phyloP scores from a whole-genome alignment of 371 early-diverging fungal genomes.

The Mortierella sp. region DNA sequence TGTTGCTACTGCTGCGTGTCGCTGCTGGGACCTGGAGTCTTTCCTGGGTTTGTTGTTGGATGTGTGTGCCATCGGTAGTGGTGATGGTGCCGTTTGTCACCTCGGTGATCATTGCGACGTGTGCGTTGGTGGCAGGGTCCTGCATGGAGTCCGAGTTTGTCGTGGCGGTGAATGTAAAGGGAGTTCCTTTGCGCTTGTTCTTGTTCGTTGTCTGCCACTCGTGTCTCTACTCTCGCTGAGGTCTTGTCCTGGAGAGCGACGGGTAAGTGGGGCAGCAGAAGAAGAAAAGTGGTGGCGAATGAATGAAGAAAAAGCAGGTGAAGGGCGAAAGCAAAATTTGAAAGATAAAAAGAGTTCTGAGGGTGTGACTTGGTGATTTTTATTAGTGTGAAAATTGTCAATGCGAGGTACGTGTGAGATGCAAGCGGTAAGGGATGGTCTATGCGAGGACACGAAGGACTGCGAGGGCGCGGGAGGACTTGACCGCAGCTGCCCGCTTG shows the following conservation, averaged over 20 bases:
- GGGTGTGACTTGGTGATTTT: neutral
- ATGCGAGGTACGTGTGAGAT: neutral
- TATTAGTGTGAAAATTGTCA: neutral
- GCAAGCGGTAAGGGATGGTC: neutral
- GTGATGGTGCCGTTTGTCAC: conserved; percentile 1
- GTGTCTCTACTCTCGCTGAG: neutral
- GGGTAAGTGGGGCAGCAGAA: neutral
- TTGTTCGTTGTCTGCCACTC: neutral
- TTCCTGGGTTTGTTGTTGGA: neutral
- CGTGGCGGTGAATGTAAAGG: neutral
- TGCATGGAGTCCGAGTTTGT: neutral
- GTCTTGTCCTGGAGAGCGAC: neutral
- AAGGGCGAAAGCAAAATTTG: neutral
- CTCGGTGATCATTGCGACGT: neutral
- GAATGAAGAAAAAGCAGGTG: neutral
- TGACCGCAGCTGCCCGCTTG: conserved; percentile 45
- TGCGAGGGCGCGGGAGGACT: conserved; percentile 42
- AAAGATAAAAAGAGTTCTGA: neutral
- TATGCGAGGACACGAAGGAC: conserved; percentile 47
- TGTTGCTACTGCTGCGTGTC: neutral
- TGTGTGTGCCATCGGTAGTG: neutral
- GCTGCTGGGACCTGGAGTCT: no score
- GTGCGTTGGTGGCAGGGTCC: neutral
- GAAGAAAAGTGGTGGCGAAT: neutral
- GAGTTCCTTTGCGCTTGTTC: neutral